Evolutionary conservation across 2,329 filamentous ascomycete species (phyloP).

Genomic region (Geosmithia flava): DNA sequence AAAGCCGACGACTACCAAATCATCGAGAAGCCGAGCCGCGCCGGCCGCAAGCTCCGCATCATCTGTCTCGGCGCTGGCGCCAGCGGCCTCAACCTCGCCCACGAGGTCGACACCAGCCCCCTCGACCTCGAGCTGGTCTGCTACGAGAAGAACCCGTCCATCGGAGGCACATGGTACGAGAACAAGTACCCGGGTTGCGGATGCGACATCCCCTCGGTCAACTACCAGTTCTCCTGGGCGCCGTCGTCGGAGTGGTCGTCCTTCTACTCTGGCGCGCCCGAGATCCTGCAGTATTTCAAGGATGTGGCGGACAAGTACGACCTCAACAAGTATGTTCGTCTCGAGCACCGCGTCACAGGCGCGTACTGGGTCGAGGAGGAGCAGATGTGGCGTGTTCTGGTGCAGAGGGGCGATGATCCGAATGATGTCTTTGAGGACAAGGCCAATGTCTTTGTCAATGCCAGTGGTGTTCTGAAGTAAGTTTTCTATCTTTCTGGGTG

Average conservation of each 20-base stretch:
- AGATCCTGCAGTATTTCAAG: constrained; percentile 43
- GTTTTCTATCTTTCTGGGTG: neutral
- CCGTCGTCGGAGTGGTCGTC: constrained; percentile 46
- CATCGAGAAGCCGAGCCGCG: constrained; percentile 10
- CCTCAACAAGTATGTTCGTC: constrained; percentile 32
- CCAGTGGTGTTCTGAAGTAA: constrained; percentile 5
- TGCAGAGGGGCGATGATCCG: constrained; percentile 1
- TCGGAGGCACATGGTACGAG: constrained; percentile 13
- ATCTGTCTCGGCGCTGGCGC: constrained; percentile 15
- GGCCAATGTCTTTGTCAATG: constrained; percentile 7
- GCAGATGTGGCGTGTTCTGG: constrained; percentile 3
- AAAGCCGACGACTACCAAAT: constrained; percentile 6
- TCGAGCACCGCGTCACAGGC: constrained; percentile 26
- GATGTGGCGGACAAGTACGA: constrained; percentile 32
- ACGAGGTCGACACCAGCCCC: constrained; percentile 8
- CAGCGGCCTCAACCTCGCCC: constrained; percentile 14
- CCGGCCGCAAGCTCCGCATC: constrained; percentile 12
- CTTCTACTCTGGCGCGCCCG: constrained; percentile 40
- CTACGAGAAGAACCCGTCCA: constrained; percentile 14
- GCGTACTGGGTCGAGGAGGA: constrained; percentile 4
- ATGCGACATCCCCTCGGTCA: constrained; percentile 45
- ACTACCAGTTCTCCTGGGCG: constrained; percentile 50
- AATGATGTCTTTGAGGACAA: constrained; percentile 2
- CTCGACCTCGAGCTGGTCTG: constrained; percentile 10
- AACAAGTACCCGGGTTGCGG: constrained; percentile 14